These are phyloP conservation scores for Pythium plurisporium DNA, from an alignment of 352 stramenopile species.

Conservation along the genomic window DNA sequence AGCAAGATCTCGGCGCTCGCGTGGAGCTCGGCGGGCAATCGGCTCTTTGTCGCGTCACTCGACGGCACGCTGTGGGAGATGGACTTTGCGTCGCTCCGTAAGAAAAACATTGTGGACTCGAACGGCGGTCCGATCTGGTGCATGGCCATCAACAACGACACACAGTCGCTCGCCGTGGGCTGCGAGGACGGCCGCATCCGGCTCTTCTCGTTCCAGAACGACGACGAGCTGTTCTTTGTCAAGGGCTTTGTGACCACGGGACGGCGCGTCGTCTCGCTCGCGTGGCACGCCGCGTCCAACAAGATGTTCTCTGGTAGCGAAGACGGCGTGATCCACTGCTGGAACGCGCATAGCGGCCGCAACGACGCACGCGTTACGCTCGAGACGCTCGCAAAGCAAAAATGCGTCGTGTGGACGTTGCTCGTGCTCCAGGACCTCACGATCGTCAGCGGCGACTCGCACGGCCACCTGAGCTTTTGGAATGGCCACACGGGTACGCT, in stretches of 20 bases:
- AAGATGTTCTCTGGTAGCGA: slow-evolving; percentile 85
- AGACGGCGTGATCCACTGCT: slow-evolving; percentile 86
- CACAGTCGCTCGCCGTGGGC: slow-evolving; percentile 70
- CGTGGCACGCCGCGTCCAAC: slow-evolving; percentile 66
- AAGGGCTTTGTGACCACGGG: slow-evolving; percentile 79
- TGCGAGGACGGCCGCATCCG: slow-evolving; percentile 90
- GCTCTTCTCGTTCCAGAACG: slow-evolving; percentile 74
- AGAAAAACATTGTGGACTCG: slow-evolving; percentile 79
- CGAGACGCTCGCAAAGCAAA: slow-evolving; percentile 71
- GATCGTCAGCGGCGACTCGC: slow-evolving; percentile 90
- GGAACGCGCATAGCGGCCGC: slow-evolving; percentile 68
- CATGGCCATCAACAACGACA: slow-evolving; percentile 64
- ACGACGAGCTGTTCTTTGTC: slow-evolving; percentile 72
- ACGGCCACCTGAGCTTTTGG: slow-evolving; percentile 93
- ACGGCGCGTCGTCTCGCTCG: slow-evolving; percentile 75
- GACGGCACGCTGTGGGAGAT: slow-evolving; percentile 81
- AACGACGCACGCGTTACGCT: slow-evolving; percentile 84
- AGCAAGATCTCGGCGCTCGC: slow-evolving; percentile 70
- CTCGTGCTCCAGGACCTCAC: slow-evolving; percentile 88
- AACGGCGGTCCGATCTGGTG: slow-evolving; percentile 88
- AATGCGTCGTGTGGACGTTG: slow-evolving; percentile 88
- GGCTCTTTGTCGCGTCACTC: slow-evolving; percentile 66
- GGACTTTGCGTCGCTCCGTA: slow-evolving; percentile 61
- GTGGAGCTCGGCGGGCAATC: slow-evolving; percentile 35
- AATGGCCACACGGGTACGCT: slow-evolving; percentile 89